Base-by-base conservation (phyloP, 768 basidiomycete species). In the Leccinum disarticulatum region DNA sequence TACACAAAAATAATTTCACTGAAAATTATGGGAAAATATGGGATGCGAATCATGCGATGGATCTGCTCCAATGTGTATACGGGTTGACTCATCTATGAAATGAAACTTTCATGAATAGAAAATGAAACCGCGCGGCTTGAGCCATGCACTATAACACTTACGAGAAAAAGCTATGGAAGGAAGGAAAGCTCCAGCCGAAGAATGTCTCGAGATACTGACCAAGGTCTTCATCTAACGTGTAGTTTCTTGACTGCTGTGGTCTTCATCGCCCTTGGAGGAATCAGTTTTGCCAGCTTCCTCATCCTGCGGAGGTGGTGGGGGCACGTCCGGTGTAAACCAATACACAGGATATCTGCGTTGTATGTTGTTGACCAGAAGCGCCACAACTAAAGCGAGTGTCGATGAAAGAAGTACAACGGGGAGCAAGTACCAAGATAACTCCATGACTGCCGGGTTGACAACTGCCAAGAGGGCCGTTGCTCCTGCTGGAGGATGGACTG, bases 401-500 rank as follows among this genome's bases (percentile, higher is more conserved):
- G 80, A 80, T 3, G 79, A 77, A 9, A 86, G 75, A 13, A 85
- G 73, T 50, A 85, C 68, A 49, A 84, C 77, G 10, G 82, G 82
- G 14, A 86, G 73, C 56, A 81, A 80, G 61, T 83, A 81, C 83
- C 82, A 84, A 10, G 78, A 79, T 48, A 83, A 65, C 14, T 67
- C 64, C n/a, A 79, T 68, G 19, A 82, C 69, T 19, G 79, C 73
- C 13, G 72, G 60, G 62, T 77, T 79, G 30, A 80, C 66, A 3
- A 78, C 76, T n/a, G 82, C 79, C 11, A 85, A 72, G 38, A 85
- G 72, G n/a, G 83, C 82, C 1, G 83, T 84, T 17, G 82, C 83
- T 57, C 83, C 84, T 54, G 81, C 83, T 25, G 84, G 83, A 3
- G 83, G 84, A 64, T 84, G 84, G 5, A 77, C 77, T 5, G 81